Percentiles rank a stretch among this genome's conserved stretches.
Evolutionary conservation across 805 yeast genomes (phyloP).

Genomic region (Suhomyces prunicola): DNA sequence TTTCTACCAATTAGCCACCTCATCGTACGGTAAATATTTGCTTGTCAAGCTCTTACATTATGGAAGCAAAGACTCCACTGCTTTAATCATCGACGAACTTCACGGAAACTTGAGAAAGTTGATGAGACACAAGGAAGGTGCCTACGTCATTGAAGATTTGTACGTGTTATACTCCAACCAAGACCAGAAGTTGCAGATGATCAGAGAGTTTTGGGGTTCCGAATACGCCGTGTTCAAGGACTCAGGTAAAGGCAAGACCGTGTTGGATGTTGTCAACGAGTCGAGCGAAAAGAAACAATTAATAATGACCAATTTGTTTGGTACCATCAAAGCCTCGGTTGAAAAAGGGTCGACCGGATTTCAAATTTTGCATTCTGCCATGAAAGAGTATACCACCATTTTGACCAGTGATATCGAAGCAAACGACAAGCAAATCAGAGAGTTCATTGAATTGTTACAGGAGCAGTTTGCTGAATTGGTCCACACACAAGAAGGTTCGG

Average conservation of each 20-base stretch:
- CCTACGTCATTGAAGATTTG: slow-evolving; percentile 93
- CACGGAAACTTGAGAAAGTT: slow-evolving; percentile 89
- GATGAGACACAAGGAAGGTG: slow-evolving; percentile 97
- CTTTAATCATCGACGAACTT: slow-evolving; percentile 71
- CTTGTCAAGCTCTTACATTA: slow-evolving; percentile 86
- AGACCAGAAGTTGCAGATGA: slow-evolving; percentile 84
- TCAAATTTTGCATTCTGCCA: slow-evolving; percentile 92
- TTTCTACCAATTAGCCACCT: slow-evolving; percentile 79
- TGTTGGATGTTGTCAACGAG: slow-evolving; percentile 64
- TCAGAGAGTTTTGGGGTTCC: slow-evolving; percentile 95
- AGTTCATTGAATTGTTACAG: slow-evolving; percentile 74
- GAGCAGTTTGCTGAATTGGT: slow-evolving; percentile 94
- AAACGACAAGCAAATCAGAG: slow-evolving; percentile 61
- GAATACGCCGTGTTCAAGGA: slow-evolving; percentile 90
- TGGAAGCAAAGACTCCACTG: slow-evolving; percentile 81
- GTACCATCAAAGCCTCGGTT: slow-evolving; percentile 85
- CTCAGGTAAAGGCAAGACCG: slow-evolving; percentile 57
- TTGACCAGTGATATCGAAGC: slow-evolving; percentile 50
- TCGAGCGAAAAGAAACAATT: slow-evolving; percentile 75
- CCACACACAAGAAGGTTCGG: slow-evolving; percentile 92
- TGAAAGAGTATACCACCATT: slow-evolving; percentile 80
- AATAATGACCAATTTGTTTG: slow-evolving; percentile 70
- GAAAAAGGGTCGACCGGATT: slow-evolving; percentile 96
- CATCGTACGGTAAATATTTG: slow-evolving; percentile 90
- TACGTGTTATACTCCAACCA: slow-evolving; percentile 79